Evolutionary conservation across 2,329 filamentous ascomycete genomes (phyloP), one percentile per base, ranked within the genome.

Genomic region (Claviceps paspali): DNA sequence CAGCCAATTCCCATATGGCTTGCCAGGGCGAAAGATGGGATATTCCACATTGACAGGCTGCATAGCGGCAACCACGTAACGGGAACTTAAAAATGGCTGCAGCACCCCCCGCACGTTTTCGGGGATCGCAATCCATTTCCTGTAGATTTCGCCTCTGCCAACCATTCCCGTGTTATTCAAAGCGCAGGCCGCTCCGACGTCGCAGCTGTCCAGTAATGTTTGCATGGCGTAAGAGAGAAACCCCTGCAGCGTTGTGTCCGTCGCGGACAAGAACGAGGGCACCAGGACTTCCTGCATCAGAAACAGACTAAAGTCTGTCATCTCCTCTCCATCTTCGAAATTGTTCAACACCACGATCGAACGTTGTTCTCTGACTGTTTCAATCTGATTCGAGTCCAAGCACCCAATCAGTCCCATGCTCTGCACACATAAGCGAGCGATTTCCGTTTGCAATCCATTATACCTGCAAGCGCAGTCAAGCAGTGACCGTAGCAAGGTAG

Each of bases 151-250:
- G 34, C 70, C 70, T 9, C 67, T 65, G 21, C 76, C 70, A 3
- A 54, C 15, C 40, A 50, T 51, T 4, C 55, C 55, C 1, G 56
- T 54, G 3, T 60, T 58, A 27, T 61, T 55, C 52, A 57, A 56
- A 22, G 54, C 55, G 36, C 64, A 67, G 0, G 70, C 73, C 9
- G 70, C 63, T 41, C 68, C 76, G 50, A 95, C 78, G 21, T 81
- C 78, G 50, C 82, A 84, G 46, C 79, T 76, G 31, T 79, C 77
- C 3, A 96, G 68, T 29, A 96, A 68, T 49, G 93, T 81, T 56
- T 99, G 91, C 77, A 98, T 95, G 2, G 81, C 83, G 57, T 82
- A 98, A 1, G 88, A 88, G 14, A 99, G 67, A 52, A 92, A 94
- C 0, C 86, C 87, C 55, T 96, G 91, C 5, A 86, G 70, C 45